These are phyloP conservation scores for Serendipita sp. DNA, from an alignment of 768 basidiomycete species.

Conservation along the genomic window DNA sequence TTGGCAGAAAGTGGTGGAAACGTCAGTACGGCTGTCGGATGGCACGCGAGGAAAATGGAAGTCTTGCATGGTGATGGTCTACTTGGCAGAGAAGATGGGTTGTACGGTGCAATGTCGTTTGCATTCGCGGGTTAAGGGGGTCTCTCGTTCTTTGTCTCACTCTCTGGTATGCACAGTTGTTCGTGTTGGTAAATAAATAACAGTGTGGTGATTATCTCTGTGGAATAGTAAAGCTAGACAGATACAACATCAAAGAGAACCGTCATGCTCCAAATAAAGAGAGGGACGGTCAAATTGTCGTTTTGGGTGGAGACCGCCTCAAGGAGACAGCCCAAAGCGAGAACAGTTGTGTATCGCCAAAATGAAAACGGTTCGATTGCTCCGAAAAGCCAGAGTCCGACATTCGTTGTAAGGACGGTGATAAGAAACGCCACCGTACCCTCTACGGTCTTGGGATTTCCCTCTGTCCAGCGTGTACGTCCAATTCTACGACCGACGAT, in stretches of 20 bases:
- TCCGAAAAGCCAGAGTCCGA: constrained; percentile 53
- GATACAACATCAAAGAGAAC: constrained; percentile 33
- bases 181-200: background rate
- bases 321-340: constrained; percentile 49
- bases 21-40: constrained; percentile 81
- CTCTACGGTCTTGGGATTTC: constrained; percentile 77
- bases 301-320: constrained; percentile 93
- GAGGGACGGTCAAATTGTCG: constrained; percentile 90
- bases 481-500: constrained; percentile 81
- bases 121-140: constrained; percentile 69
- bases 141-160: background rate
- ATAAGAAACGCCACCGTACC: constrained; percentile 69
- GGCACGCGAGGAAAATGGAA: constrained; percentile 97
- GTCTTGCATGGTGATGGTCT: constrained; percentile 81
- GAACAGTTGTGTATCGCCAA: constrained; percentile 44
- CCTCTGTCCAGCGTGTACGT: constrained; percentile 64
- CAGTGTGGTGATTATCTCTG: background rate
- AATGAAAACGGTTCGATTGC: constrained; percentile 56
- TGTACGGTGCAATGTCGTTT: constrained; percentile 89
- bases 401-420: constrained; percentile 47
- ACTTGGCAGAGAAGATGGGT: constrained; percentile 79
- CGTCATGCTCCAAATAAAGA: constrained; percentile 87
- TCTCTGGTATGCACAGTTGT: background rate
- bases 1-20: constrained; percentile 72
- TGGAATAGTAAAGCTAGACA: background rate